Conservation (phyloP, 805 yeast genomes). For the Cyberlindnera xylosilytica region DNA sequence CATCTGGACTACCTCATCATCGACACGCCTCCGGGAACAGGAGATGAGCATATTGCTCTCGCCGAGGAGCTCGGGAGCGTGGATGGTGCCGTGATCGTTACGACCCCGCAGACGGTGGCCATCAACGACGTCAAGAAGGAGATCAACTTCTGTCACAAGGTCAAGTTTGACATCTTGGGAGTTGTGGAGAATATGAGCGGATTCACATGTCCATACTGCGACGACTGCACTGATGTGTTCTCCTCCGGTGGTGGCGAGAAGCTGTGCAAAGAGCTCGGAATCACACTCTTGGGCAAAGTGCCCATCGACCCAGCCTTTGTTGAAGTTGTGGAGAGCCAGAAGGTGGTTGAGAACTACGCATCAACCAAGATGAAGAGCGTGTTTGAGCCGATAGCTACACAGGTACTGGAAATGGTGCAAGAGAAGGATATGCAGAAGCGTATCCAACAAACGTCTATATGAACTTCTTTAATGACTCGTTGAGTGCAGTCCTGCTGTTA, state of each 20-base stretch:
- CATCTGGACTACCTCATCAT: constrained; percentile 67
- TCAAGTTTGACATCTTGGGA: constrained; percentile 75
- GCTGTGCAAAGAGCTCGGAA: constrained; percentile 57
- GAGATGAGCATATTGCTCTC: constrained; percentile 95
- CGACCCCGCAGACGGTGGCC: constrained; percentile 94
- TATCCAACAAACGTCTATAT: neutral
- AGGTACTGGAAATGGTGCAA: constrained; percentile 8
- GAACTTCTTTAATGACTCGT: constrained; percentile 4
- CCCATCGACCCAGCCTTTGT: constrained; percentile 95
- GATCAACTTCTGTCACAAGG: constrained; percentile 86
- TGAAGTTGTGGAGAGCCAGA: constrained; percentile 70
- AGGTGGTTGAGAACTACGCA: constrained; percentile 17
- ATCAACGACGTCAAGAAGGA: constrained; percentile 94
- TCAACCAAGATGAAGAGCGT: constrained; percentile 13
- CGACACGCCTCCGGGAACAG: constrained; percentile 98
- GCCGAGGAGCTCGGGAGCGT: constrained; percentile 84
- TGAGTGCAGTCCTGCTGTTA: neutral
- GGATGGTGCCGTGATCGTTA: constrained; percentile 92
- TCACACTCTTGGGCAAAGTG: constrained; percentile 78
- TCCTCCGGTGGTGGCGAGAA: constrained; percentile 88
- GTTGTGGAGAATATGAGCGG: constrained; percentile 97
- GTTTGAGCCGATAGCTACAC: constrained; percentile 13
- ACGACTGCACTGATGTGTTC: constrained; percentile 88
- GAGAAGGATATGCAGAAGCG: constrained; percentile 1
- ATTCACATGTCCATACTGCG: constrained; percentile 89